Percentiles rank a stretch among this genome's conserved stretches.
Conservation (phyloP, 2,329 filamentous ascomycete species). For the Ophiosphaerella korrae region DNA sequence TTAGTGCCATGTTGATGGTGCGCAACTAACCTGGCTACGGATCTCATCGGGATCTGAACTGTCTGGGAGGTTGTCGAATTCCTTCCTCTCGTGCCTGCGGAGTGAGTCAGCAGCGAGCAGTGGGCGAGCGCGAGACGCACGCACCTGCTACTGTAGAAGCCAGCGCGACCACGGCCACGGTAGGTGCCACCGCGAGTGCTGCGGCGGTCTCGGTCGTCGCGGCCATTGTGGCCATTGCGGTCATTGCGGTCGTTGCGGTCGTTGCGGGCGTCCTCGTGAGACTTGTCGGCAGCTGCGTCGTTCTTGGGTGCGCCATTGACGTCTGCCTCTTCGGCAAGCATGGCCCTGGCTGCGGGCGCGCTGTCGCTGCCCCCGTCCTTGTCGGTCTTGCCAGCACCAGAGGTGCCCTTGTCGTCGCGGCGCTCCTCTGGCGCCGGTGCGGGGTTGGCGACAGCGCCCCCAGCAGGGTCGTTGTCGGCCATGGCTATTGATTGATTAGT, state of each 20-base stretch:
- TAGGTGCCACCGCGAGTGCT: too few species aligned
- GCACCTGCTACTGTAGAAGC: conserved; percentile 26
- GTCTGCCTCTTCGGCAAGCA: conserved; percentile 19
- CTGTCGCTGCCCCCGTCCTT: conserved; percentile 5
- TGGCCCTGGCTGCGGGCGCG: conserved; percentile 5
- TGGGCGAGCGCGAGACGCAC: neutral
- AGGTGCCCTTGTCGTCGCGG: conserved; percentile 11
- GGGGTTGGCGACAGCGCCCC: conserved; percentile 25
- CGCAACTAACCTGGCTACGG: conserved; percentile 71
- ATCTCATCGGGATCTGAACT: conserved; percentile 81
- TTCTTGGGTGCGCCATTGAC: conserved; percentile 24
- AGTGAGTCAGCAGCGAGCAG: conserved; percentile 8
- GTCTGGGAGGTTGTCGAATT: conserved; percentile 62
- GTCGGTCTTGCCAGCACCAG: conserved; percentile 10
- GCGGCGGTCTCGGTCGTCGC: conserved; percentile 16
- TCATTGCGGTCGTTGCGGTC: conserved; percentile 11
- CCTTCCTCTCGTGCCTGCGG: conserved; percentile 27
- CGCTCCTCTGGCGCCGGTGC: conserved; percentile 8
- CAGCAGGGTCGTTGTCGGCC: conserved; percentile 28
- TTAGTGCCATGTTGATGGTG: neutral
- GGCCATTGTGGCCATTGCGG: conserved; percentile 11
- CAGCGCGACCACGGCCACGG: conserved; percentile 17
- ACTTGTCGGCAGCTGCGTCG: conserved; percentile 6
- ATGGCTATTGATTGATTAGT: conserved; percentile 16
- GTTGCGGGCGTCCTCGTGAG: conserved; percentile 13